Evolutionary conservation across 768 basidiomycete genomes (phyloP).

Genomic region (Leccinellum albellum): DNA sequence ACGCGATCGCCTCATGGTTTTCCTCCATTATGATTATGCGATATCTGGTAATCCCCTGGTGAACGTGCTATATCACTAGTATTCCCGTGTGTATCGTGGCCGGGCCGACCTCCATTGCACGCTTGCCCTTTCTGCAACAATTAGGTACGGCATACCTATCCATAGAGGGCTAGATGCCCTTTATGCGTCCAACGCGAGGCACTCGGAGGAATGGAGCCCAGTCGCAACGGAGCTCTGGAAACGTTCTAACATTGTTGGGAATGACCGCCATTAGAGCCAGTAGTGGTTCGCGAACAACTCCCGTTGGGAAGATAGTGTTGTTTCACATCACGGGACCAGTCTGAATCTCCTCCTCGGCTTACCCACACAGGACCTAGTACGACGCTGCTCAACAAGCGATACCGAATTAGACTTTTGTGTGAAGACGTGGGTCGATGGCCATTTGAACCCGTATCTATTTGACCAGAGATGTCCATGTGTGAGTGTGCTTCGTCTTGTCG

Average conservation of each 20-base stretch:
- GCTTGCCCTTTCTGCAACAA: slow-evolving; percentile 3
- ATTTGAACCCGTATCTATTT: background rate
- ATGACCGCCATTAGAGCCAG: background rate
- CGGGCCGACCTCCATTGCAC: slow-evolving; percentile 15
- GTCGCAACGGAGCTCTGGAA: slow-evolving; percentile 4
- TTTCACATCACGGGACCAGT: slow-evolving; percentile 7
- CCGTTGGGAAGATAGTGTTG: background rate
- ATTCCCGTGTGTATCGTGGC: background rate
- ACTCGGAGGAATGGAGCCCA: background rate
- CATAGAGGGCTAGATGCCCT: background rate
- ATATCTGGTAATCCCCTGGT: slow-evolving; percentile 13
- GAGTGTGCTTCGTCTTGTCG: background rate
- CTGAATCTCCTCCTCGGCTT: slow-evolving; percentile 11
- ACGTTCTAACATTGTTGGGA: background rate
- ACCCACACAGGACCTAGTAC: slow-evolving; percentile 6
- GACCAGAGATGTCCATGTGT: background rate
- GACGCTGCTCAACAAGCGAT: background rate
- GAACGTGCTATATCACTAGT: slow-evolving; percentile 5
- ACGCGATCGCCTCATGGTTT: slow-evolving; percentile 31
- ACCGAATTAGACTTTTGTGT: background rate
- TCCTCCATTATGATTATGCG: background rate
- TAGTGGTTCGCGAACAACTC: background rate
- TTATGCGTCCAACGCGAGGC: background rate
- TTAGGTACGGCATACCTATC: slow-evolving; percentile 8
- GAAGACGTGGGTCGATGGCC: background rate